Evolutionary conservation across 208 protist species (phyloP).

Genomic region (Wallacemonas rigidus): DNA sequence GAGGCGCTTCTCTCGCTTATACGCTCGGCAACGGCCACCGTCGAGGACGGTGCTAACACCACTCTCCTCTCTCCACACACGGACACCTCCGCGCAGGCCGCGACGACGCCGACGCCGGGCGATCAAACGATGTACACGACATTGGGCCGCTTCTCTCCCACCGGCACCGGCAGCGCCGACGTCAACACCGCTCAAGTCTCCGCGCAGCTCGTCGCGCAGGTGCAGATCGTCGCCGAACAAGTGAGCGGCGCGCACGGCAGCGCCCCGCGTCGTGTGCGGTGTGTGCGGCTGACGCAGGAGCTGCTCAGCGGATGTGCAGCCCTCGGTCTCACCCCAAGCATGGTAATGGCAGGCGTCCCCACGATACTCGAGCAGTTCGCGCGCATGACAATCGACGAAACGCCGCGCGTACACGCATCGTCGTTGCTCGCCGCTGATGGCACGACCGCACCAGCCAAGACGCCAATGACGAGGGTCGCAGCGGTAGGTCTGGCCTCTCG

Average conservation of each 20-base stretch:
- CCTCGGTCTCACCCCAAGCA: slow-evolving; percentile 61
- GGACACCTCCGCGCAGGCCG: not conserved
- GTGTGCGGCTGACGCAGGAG: slow-evolving; percentile 48
- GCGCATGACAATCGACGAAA: not conserved
- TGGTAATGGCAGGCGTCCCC: slow-evolving; percentile 60
- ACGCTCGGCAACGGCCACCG: not conserved
- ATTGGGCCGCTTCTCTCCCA: not conserved
- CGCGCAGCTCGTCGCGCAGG: slow-evolving; percentile 5
- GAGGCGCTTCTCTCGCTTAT: slow-evolving; percentile 2
- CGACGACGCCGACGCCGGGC: not conserved
- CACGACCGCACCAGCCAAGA: not conserved
- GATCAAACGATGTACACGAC: slow-evolving; percentile 10
- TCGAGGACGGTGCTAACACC: not conserved
- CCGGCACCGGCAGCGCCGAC: not conserved
- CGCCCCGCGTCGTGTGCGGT: slow-evolving; percentile 20
- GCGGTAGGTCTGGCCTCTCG: not conserved
- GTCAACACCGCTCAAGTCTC: not conserved
- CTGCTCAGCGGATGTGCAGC: slow-evolving; percentile 53
- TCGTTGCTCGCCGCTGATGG: no score
- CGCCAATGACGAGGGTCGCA: not conserved
- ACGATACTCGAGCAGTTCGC: slow-evolving; percentile 6
- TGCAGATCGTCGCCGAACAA: slow-evolving; percentile 7
- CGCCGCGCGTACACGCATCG: not conserved
- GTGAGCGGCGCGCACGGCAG: slow-evolving; percentile 7
- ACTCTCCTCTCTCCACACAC: not conserved